These are phyloP conservation scores for Citrullus mucosospermus DNA, from an alignment of 306 rosid species.

Conservation along the genomic window DNA sequence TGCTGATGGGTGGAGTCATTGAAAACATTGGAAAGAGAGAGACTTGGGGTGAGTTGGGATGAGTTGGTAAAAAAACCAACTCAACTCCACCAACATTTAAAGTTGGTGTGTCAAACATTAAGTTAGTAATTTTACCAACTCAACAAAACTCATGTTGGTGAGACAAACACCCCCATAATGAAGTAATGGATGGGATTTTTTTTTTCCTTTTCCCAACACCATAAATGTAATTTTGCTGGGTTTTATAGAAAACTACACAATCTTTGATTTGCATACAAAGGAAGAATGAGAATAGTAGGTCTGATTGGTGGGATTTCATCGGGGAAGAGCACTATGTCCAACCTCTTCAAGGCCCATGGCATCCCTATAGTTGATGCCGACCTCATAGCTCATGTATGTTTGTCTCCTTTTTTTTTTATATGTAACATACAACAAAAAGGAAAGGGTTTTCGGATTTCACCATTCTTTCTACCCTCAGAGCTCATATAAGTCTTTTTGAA, in stretches of 20 bases:
- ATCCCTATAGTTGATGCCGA: constrained; percentile 75
- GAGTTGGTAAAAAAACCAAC: too few species aligned
- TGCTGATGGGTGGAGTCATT: too few species aligned
- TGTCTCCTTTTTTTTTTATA: not conserved
- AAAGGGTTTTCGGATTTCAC: not conserved
- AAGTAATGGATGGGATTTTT: not conserved
- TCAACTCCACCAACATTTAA: too few species aligned
- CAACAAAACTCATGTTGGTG: too few species aligned
- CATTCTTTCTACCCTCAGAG: not conserved
- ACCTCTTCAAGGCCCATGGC: constrained; percentile 55
- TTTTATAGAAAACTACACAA: not conserved
- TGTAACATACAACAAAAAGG: not conserved
- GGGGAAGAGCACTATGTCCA: constrained; percentile 78
- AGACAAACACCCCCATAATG: not conserved
- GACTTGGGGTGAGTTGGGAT: too few species aligned
- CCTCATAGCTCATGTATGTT: constrained; percentile 57
- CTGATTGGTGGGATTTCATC: constrained; percentile 73
- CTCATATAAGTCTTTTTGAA: not conserved
- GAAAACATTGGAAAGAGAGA: too few species aligned
- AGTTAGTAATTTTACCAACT: too few species aligned
- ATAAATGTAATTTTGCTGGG: not conserved
- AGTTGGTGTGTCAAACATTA: too few species aligned
- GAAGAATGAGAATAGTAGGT: constrained; percentile 63
- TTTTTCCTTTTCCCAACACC: too few species aligned
- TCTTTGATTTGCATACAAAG: not conserved